Conservation (phyloP, 768 basidiomycete genomes). For the Leccinellum rugosiceps region DNA sequence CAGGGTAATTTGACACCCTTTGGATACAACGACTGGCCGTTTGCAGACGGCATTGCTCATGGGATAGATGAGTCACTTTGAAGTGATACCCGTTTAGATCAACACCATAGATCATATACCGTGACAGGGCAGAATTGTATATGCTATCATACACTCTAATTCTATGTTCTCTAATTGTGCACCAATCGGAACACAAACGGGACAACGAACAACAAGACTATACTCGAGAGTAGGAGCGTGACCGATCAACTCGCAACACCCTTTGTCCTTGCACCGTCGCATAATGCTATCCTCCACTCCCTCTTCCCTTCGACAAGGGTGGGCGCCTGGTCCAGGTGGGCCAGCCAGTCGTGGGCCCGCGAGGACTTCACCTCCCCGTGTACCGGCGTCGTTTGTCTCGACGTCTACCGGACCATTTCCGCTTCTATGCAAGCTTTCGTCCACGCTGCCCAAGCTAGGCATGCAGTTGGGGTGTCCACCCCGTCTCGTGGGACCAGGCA, state of each 20-base stretch:
- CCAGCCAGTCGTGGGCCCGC: conserved; percentile 26
- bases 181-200: too few species aligned
- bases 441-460: conserved; percentile 27
- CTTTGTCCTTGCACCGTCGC: conserved; percentile 50
- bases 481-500: conserved; percentile 26
- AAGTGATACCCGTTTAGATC: too few species aligned
- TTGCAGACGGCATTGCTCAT: too few species aligned
- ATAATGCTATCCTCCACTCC: conserved; percentile 33
- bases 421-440: conserved; percentile 24
- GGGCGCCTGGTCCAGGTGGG: conserved; percentile 26
- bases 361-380: not conserved
- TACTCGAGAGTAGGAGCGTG: conserved; percentile 32
- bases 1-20: too few species aligned
- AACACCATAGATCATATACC: too few species aligned
- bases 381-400: not conserved
- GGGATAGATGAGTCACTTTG: too few species aligned
- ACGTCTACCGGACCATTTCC: conserved; percentile 19
- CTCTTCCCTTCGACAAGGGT: conserved; percentile 45
- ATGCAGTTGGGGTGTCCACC: conserved; percentile 28
- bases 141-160: too few species aligned
- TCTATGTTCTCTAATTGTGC: too few species aligned
- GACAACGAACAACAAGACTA: too few species aligned
- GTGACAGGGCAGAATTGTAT: too few species aligned
- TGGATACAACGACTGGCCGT: too few species aligned
- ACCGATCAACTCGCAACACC: conserved; percentile 52